Conservation (phyloP, 2,329 filamentous ascomycete species). For the Aureobasidium sp. region DNA sequence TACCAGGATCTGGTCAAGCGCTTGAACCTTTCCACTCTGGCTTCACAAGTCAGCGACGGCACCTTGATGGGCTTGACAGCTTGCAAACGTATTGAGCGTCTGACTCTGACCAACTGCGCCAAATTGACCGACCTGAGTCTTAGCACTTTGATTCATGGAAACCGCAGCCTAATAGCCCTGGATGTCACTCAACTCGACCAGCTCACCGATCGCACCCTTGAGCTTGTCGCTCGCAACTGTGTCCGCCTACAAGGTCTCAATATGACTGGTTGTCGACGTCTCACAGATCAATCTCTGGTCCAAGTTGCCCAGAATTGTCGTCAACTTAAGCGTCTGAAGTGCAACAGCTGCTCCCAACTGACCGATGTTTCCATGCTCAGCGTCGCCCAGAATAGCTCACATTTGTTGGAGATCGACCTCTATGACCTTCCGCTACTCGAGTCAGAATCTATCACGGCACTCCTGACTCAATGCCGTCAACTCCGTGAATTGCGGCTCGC, state of each 20-base stretch:
- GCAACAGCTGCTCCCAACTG: constrained; percentile 84
- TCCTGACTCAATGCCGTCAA: constrained; percentile 69
- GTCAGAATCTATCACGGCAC: constrained; percentile 71
- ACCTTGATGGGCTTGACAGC: constrained; percentile 72
- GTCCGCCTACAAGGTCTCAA: constrained; percentile 84
- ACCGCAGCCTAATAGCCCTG: constrained; percentile 72
- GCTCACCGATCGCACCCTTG: constrained; percentile 74
- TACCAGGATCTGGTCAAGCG: constrained; percentile 89
- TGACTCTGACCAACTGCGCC: constrained; percentile 86
- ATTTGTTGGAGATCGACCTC: constrained; percentile 93
- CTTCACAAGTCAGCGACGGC: constrained; percentile 73
- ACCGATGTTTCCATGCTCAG: constrained; percentile 74
- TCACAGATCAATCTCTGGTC: constrained; percentile 81
- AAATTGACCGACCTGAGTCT: constrained; percentile 78
- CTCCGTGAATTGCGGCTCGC: constrained; percentile 86
- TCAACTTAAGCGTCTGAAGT: constrained; percentile 87
- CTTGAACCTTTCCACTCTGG: constrained; percentile 77
- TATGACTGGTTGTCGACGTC: constrained; percentile 73
- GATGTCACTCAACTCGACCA: constrained; percentile 77
- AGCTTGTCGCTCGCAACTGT: constrained; percentile 72
- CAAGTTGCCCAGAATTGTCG: constrained; percentile 72
- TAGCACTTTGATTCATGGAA: constrained; percentile 68
- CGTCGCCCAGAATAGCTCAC: constrained; percentile 80
- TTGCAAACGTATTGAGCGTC: constrained; percentile 84
- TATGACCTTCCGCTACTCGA: constrained; percentile 76